Conservation (phyloP, 257 asterid genomes). For the Ballota nigra region DNA sequence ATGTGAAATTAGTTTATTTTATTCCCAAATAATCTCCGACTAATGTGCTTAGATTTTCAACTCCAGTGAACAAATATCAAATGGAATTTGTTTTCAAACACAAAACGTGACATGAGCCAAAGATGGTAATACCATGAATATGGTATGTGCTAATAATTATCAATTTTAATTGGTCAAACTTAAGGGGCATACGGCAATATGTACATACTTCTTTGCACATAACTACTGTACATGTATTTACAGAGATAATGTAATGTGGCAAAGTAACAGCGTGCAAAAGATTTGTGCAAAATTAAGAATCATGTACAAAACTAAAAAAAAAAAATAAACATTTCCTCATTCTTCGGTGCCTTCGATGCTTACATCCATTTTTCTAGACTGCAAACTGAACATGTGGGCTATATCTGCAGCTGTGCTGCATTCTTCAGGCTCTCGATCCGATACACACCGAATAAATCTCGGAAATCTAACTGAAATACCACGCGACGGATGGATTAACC, state of each 20-base stretch:
- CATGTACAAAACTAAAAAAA: neutral
- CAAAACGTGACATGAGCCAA: no score
- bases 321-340: neutral
- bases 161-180: no score
- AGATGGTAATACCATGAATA: no score
- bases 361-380: conserved; percentile 75
- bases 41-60: no score
- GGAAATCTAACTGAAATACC: conserved; percentile 89
- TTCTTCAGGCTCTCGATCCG: conserved; percentile 80
- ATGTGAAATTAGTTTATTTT: no score
- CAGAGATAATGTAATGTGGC: neutral
- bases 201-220: neutral
- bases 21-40: no score
- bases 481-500: conserved; percentile 75
- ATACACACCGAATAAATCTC: conserved; percentile 47
- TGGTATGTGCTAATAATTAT: no score
- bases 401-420: conserved; percentile 72
- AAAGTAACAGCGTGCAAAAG: neutral
- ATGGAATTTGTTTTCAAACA: no score
- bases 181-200: no score
- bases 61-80: no score
- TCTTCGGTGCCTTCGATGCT: conserved; percentile 20
- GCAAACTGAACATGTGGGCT: conserved; percentile 70
- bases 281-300: conserved; percentile 11
- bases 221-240: neutral